Conservation (phyloP, 257 asterid species). For the Petunia axillaris region DNA sequence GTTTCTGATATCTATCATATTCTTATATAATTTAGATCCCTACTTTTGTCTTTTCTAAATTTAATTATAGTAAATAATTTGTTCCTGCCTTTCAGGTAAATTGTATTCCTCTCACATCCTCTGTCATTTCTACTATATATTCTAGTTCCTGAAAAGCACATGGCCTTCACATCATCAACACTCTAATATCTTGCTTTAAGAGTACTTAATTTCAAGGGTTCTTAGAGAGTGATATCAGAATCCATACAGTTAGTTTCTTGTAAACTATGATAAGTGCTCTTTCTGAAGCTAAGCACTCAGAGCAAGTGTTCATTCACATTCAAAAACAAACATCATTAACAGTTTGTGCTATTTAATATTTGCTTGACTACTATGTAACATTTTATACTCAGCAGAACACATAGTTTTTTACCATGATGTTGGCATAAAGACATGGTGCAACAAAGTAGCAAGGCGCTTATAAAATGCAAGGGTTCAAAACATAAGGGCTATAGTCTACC, state of each 20-base stretch:
- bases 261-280: not conserved
- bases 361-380: not conserved
- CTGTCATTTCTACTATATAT: not conserved
- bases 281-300: not conserved
- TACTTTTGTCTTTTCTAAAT: not conserved
- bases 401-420: slow-evolving; percentile 49
- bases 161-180: not conserved
- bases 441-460: slow-evolving; percentile 60
- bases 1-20: not conserved
- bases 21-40: not conserved
- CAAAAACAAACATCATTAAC: not conserved
- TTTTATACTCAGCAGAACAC: not conserved
- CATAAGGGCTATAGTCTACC: too few species aligned
- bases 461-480: too few species aligned
- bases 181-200: not conserved
- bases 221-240: not conserved
- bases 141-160: too few species aligned
- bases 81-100: not conserved
- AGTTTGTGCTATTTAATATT: slow-evolving; percentile 2
- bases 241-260: not conserved
- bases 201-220: not conserved
- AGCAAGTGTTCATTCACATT: not conserved
- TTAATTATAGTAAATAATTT: not conserved
- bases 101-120: not conserved
- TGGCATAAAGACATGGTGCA: slow-evolving; percentile 75